Percentiles rank a stretch among this genome's conserved stretches.
These are phyloP conservation scores for Xerocomus amazonicus DNA, from an alignment of 1,284 basidiomycete genomes.

Conservation along the genomic window DNA sequence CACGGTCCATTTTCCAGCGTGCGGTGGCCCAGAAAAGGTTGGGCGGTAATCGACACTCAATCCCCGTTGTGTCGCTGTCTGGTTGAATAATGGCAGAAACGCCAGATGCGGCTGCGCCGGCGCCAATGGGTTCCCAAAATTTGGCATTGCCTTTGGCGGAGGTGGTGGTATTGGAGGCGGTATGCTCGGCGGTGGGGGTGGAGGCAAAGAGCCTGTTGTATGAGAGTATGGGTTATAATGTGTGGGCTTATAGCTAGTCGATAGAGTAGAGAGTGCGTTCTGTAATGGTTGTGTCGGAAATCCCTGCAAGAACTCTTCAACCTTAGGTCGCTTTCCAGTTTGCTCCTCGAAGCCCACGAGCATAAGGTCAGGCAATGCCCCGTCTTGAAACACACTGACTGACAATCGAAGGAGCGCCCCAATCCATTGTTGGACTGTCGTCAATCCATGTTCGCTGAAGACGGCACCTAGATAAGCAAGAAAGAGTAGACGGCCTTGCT, in stretches of 20 bases:
- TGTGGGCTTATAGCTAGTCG: constrained; percentile 22
- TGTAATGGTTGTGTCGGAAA: constrained; percentile 33
- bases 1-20: constrained; percentile 63
- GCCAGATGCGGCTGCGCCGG: constrained; percentile 56
- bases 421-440: constrained; percentile 57
- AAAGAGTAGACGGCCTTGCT: constrained; percentile 62
- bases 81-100: constrained; percentile 69
- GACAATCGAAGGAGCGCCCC: constrained; percentile 44
- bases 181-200: constrained; percentile 22
- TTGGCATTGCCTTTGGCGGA: constrained; percentile 27
- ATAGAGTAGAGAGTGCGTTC: constrained; percentile 26
- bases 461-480: constrained; percentile 66
- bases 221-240: constrained; percentile 34
- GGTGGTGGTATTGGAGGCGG: constrained; percentile 29
- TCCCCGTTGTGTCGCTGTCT: constrained; percentile 61
- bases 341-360: constrained; percentile 30
- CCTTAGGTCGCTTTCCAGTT: constrained; percentile 29
- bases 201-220: constrained; percentile 11
- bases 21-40: constrained; percentile 56
- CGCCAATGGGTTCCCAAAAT: constrained; percentile 48
- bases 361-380: constrained; percentile 20
- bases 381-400: constrained; percentile 18
- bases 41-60: constrained; percentile 58
- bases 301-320: constrained; percentile 30
- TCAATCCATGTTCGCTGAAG: constrained; percentile 51